phyloP scores from a whole-genome alignment of 148 eudicot species.

The Nepenthes gracilis region DNA sequence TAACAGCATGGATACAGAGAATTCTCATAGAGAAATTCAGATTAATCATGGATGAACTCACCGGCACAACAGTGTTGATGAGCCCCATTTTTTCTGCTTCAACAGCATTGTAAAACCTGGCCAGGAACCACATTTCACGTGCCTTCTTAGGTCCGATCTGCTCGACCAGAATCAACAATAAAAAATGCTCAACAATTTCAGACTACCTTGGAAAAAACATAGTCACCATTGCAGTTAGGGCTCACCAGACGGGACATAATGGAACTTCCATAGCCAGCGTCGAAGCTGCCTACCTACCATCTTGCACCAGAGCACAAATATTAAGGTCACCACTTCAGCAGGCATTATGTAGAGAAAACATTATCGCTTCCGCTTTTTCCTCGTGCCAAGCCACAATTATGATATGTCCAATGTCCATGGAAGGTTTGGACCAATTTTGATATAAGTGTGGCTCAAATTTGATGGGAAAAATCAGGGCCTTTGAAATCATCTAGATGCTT shows the following conservation, averaged over 20 bases:
- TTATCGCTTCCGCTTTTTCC: too few relatives aligned
- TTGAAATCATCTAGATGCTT: too few relatives aligned
- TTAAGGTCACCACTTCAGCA: too few relatives aligned
- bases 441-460: too few relatives aligned
- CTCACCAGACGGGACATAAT: constrained; percentile 92
- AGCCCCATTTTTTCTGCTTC: constrained; percentile 98
- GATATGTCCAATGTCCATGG: too few relatives aligned
- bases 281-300: constrained; percentile 91
- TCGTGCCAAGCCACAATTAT: too few relatives aligned
- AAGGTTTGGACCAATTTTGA: too few relatives aligned
- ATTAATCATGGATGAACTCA: constrained; percentile 22
- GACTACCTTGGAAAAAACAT: not conserved
- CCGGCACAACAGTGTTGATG: constrained; percentile 88
- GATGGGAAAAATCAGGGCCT: too few relatives aligned
- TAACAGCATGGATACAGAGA: too few relatives aligned
- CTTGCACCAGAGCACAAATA: not conserved
- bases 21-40: not conserved
- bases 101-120: constrained; percentile 72
- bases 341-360: too few relatives aligned
- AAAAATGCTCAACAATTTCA: not conserved
- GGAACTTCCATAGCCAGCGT: constrained; percentile 95
- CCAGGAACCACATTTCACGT: constrained; percentile 89
- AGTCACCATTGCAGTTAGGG: not conserved
- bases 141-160: constrained; percentile 95
- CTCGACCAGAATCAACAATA: not conserved